A percentile compares a stretch with the other conserved stretches of the same genome.
Conservation (phyloP, 2,329 filamentous ascomycete genomes). For the Biscogniauxia mediterranea region DNA sequence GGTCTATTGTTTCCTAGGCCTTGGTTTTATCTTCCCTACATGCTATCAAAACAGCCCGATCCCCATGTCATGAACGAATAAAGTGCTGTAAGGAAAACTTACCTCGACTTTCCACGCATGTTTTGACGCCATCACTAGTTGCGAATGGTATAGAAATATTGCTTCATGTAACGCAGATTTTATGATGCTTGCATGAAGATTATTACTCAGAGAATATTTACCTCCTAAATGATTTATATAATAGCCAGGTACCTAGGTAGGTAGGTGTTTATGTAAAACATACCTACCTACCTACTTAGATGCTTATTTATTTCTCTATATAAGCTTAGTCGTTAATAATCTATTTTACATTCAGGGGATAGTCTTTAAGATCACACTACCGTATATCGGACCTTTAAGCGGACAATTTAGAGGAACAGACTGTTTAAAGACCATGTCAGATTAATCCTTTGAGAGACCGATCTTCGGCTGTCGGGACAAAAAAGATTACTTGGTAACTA, state of each 20-base stretch:
- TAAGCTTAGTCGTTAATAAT: background rate
- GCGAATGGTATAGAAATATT: background rate
- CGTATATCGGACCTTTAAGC: background rate
- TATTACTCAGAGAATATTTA: background rate
- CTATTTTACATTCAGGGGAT: background rate
- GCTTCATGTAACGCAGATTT: no score
- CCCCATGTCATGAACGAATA: background rate
- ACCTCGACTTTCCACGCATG: slow-evolving; percentile 37
- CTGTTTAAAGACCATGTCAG: background rate
- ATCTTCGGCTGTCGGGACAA: slow-evolving; percentile 6
- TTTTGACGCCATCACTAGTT: slow-evolving; percentile 21
- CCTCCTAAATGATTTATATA: background rate
- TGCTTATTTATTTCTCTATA: background rate
- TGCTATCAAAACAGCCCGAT: background rate
- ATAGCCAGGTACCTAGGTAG: no score
- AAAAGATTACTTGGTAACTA: background rate
- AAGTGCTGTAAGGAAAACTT: slow-evolving; percentile 13
- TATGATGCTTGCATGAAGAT: background rate
- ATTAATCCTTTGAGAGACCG: background rate
- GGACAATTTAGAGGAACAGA: background rate
- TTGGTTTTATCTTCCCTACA: background rate
- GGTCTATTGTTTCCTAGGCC: slow-evolving; percentile 10
- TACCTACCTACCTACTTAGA: no score
- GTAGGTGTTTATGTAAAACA: no score
- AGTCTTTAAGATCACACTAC: background rate